Conservation (phyloP, 2,329 filamentous ascomycete genomes). For the Aquanectria penicillioides region DNA sequence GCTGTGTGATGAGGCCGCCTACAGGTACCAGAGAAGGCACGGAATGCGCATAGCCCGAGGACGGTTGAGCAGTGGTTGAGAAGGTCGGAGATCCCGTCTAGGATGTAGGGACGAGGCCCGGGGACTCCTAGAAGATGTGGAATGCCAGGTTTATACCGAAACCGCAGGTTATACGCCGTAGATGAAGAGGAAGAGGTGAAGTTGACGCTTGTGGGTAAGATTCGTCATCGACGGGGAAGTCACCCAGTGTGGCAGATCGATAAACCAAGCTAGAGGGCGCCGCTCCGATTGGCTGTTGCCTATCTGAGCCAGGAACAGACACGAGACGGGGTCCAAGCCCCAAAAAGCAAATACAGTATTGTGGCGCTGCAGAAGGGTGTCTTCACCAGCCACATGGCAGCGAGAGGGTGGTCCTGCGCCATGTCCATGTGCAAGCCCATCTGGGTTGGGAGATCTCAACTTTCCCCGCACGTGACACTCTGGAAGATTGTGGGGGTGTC, state of each 20-base stretch:
- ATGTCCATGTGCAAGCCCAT: too few relatives aligned
- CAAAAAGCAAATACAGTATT: neutral
- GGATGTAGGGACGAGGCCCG: slow-evolving; percentile 22
- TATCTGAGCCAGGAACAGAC: slow-evolving; percentile 35
- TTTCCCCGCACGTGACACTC: neutral
- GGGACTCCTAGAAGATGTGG: slow-evolving; percentile 6
- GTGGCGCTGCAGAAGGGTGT: slow-evolving; percentile 13
- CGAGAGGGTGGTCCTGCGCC: too few relatives aligned
- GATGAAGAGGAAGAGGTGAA: slow-evolving; percentile 27
- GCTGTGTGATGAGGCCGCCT: slow-evolving; percentile 42
- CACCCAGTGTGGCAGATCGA: slow-evolving; percentile 36
- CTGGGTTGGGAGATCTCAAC: too few relatives aligned
- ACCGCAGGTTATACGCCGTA: neutral
- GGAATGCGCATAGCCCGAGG: slow-evolving; percentile 12
- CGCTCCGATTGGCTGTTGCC: slow-evolving; percentile 30
- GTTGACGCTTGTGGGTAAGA: slow-evolving; percentile 40
- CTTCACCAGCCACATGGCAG: slow-evolving; percentile 10
- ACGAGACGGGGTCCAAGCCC: slow-evolving; percentile 2
- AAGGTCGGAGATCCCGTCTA: neutral
- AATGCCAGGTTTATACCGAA: neutral
- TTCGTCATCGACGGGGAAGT: slow-evolving; percentile 41
- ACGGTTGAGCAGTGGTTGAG: neutral
- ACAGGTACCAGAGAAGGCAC: slow-evolving; percentile 1
- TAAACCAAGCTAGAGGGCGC: slow-evolving; percentile 30
- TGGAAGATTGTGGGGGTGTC: too few relatives aligned